phyloP scores from a whole-genome alignment of 805 yeast genomes.

The Pichia exigua region DNA sequence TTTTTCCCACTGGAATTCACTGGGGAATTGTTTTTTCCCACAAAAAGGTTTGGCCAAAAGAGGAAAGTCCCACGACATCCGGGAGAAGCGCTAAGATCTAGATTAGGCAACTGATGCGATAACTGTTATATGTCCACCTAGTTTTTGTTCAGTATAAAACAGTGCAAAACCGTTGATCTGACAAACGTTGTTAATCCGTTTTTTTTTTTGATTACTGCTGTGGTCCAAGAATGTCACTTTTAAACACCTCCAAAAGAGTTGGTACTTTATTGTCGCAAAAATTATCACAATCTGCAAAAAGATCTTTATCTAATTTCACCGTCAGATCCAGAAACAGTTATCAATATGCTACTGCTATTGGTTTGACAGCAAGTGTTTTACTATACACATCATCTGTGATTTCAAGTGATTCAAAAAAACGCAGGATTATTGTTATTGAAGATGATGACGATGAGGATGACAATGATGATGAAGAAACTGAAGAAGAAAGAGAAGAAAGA shows the following conservation, averaged over 20 bases:
- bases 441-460: conserved; percentile 24
- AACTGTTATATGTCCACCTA: background rate
- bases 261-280: background rate
- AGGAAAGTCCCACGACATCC: background rate
- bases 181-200: too few relatives aligned
- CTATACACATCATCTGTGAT: background rate
- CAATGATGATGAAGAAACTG: conserved; percentile 20
- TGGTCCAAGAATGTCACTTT: background rate
- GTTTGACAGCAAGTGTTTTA: conserved; percentile 2
- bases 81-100: background rate
- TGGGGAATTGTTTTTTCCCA: background rate
- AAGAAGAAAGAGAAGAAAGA: conserved; percentile 22
- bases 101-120: background rate
- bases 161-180: too few relatives aligned
- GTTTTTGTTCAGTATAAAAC: background rate
- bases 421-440: conserved; percentile 16
- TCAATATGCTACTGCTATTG: background rate
- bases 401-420: conserved; percentile 8
- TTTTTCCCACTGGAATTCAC: background rate
- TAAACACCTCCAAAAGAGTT: background rate
- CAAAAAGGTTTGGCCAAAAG: background rate
- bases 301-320: background rate
- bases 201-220: too few relatives aligned
- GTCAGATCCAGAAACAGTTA: background rate
- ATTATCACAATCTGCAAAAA: background rate